A percentile compares a stretch with the other conserved stretches of the same genome.
These are phyloP conservation scores for Emmonsiellopsis sp. DNA, from an alignment of 2,329 filamentous ascomycete genomes.

Conservation along the genomic window DNA sequence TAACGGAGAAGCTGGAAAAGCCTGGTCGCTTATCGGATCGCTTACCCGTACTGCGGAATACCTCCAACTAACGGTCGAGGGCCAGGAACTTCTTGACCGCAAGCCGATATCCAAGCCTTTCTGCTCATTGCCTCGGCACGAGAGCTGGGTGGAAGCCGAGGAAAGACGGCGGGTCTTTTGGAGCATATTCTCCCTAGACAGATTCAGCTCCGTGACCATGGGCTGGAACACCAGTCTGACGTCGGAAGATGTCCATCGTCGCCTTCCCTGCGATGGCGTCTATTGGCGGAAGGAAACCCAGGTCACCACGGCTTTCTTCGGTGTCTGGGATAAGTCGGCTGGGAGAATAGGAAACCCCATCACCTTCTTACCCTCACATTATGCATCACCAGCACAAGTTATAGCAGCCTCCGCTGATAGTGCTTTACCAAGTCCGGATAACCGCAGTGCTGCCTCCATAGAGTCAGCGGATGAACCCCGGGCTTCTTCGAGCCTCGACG, in stretches of 20 bases:
- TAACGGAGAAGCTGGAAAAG: conserved; percentile 23
- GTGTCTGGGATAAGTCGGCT: conserved; percentile 25
- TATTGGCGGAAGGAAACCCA: conserved; percentile 21
- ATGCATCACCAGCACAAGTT: background rate
- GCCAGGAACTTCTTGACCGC: conserved; percentile 16
- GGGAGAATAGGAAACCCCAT: conserved; percentile 10
- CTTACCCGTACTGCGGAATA: conserved; percentile 28
- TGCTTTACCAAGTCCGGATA: no score
- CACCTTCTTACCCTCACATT: background rate
- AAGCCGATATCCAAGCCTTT: conserved; percentile 27
- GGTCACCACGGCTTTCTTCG: conserved; percentile 30
- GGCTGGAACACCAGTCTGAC: conserved; percentile 28
- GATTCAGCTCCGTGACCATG: conserved; percentile 27
- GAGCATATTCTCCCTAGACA: conserved; percentile 29
- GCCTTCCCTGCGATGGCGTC: conserved; percentile 26
- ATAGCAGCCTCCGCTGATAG: background rate
- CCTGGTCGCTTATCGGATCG: conserved; percentile 26
- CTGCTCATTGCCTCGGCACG: conserved; percentile 23
- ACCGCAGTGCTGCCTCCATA: no score
- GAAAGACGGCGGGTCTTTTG: conserved; percentile 30
- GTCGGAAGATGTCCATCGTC: conserved; percentile 23
- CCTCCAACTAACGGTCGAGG: conserved; percentile 21
- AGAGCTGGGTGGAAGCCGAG: conserved; percentile 24
- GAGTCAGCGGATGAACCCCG: background rate
- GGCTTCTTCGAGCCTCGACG: conserved; percentile 5